Evolutionary conservation across 371 early-diverging fungal species (phyloP), one percentile per base, ranked within the genome.

Genomic region (Lichtheimia ramosa): DNA sequence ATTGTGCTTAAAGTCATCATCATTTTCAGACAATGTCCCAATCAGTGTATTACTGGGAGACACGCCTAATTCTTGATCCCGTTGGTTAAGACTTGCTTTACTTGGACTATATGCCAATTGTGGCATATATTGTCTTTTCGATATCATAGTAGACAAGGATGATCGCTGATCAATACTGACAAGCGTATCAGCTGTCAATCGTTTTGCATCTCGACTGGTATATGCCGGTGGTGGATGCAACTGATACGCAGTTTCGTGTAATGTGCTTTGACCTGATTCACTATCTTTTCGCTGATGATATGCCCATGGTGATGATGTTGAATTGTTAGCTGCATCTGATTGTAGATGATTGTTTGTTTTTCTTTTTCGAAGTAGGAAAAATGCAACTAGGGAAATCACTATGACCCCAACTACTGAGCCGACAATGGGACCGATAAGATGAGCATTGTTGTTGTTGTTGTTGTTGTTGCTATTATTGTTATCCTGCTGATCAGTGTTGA

Each of bases 71-170:
- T 43, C 24, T 21, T 55, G n/a, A 5, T 28, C 16, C 6, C n/a
- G 40, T n/a, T 53, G 10, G 21, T 39, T 27, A 3, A 48, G 15
- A 5, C 39, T 42, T 16, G 23, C 20, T 43, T 34, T 23, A 25
- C 21, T 48, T 14, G 61, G 61, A 8, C 43, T 61, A 39, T 61
- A 61, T 0, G 61, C 61, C 18, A 61, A 28, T 41, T 61, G 61
- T 18, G 61, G 61, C 20, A 39, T 48, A 15, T 61, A 61, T 28
- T 61, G 59, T 40, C 23, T 16, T 24, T 43, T 62, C 23, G 50
- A 51, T 24, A 49, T 48, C 51, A 62, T 56, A 34, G 53, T 43
- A 3, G 56, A 62, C 51, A 56, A 16, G 15, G 56, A 50, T 10
- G 50, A 23, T 12, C 58, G 50, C 6, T 41, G 41, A 58, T 50